Conservation (phyloP, 352 stramenopile genomes). For the Phytophthora agathidicida region DNA sequence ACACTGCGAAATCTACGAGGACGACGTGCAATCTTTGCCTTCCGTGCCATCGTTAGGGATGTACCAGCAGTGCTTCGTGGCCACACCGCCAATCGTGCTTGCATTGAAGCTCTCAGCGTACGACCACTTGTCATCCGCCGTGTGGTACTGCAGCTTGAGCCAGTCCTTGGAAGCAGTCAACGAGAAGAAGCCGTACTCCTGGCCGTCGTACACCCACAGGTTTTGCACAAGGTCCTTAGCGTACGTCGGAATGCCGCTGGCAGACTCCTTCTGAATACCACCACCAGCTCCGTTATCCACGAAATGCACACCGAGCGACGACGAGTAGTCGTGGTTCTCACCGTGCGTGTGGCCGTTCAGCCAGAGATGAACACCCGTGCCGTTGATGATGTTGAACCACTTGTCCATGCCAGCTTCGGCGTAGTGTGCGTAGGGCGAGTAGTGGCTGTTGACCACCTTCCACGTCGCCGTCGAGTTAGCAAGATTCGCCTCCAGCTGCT, state of each 20-base stretch:
- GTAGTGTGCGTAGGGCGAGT: conserved; percentile 59
- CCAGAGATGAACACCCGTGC: conserved; percentile 40
- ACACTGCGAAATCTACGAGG: conserved; percentile 11
- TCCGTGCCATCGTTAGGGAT: conserved; percentile 52
- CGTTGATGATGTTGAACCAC: conserved; percentile 53
- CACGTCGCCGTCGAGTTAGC: conserved; percentile 59
- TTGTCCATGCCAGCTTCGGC: conserved; percentile 28
- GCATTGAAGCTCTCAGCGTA: conserved; percentile 52
- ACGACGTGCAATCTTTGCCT: conserved; percentile 32
- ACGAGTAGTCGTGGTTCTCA: conserved; percentile 66
- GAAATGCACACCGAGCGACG: conserved; percentile 61
- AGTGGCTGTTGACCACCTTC: conserved; percentile 70
- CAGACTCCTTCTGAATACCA: conserved; percentile 71
- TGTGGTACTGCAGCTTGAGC: conserved; percentile 73
- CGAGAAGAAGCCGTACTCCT: conserved; percentile 73
- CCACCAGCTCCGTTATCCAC: conserved; percentile 74
- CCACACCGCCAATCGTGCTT: conserved; percentile 48
- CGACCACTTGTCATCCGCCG: conserved; percentile 57
- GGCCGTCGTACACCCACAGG: conserved; percentile 58
- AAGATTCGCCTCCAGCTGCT: conserved; percentile 39
- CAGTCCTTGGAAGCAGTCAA: conserved; percentile 58
- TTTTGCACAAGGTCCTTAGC: conserved; percentile 56
- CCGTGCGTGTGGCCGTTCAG: conserved; percentile 63
- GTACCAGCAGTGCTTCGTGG: conserved; percentile 74
- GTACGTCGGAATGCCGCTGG: conserved; percentile 65